phyloP scores from a whole-genome alignment of 2,329 filamentous ascomycete species.

The Apiospora rasikravindrae region DNA sequence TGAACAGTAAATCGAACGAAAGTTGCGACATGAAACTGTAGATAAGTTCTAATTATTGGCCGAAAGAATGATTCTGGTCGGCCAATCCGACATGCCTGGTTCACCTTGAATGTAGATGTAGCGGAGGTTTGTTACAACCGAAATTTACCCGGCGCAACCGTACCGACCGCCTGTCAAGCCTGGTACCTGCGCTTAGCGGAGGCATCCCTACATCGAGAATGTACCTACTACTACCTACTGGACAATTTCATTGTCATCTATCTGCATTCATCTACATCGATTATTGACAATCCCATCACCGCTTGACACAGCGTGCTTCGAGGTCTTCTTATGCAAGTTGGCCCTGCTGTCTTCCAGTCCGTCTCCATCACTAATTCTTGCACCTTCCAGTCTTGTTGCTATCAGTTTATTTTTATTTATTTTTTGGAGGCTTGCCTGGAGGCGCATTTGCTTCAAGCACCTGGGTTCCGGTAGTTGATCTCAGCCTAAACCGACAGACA shows the following conservation, averaged over 20 bases:
- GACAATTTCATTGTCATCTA: conserved; percentile 11
- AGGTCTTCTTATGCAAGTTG: background rate
- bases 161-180: background rate
- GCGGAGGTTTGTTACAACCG: background rate
- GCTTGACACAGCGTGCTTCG: background rate
- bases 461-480: background rate
- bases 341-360: background rate
- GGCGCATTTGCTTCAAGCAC: background rate
- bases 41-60: background rate
- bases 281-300: background rate
- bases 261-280: background rate
- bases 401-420: background rate
- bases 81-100: no score
- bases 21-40: background rate
- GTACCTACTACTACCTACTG: conserved; percentile 8
- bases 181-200: background rate
- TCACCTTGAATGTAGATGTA: background rate
- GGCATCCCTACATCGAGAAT: background rate
- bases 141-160: background rate
- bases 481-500: background rate
- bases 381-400: background rate
- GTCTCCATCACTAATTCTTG: background rate
- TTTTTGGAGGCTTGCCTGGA: background rate
- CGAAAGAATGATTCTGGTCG: background rate
- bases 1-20: background rate